Evolutionary conservation across 2,329 filamentous ascomycete genomes (phyloP).

Genomic region (Colletotrichum spaethianum): DNA sequence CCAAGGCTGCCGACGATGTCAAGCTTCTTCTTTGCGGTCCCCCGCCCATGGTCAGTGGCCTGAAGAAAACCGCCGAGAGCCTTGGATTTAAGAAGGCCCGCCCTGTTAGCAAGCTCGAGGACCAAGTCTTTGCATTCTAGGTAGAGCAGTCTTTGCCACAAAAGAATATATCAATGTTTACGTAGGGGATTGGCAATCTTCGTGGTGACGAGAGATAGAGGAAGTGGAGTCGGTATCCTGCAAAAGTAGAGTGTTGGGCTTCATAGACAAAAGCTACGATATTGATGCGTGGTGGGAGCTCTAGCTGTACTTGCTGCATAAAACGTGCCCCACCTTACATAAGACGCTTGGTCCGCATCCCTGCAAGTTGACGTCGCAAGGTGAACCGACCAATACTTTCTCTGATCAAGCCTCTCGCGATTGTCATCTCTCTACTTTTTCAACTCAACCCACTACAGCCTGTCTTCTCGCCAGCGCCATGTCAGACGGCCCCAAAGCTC

Average conservation of each 20-base stretch:
- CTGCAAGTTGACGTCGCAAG: slow-evolving; percentile 40
- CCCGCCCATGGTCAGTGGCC: slow-evolving; percentile 94
- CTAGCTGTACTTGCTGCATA: slow-evolving; percentile 1
- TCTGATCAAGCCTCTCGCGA: slow-evolving; percentile 15
- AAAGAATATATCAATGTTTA: background rate
- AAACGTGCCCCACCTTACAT: slow-evolving; percentile 28
- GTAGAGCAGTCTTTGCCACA: background rate
- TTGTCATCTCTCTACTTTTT: background rate
- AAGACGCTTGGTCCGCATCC: slow-evolving; percentile 9
- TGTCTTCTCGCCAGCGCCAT: slow-evolving; percentile 14
- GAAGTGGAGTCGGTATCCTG: slow-evolving; percentile 1
- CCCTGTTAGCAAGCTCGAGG: slow-evolving; percentile 96
- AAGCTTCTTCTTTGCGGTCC: slow-evolving; percentile 97
- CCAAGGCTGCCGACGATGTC: slow-evolving; percentile 86
- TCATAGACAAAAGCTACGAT: slow-evolving; percentile 6
- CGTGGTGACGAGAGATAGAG: background rate
- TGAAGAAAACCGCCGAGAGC: slow-evolving; percentile 95
- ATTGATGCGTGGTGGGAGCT: background rate
- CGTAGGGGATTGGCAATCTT: background rate
- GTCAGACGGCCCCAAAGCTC: slow-evolving; percentile 35
- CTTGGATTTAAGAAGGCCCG: slow-evolving; percentile 93
- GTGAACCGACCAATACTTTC: slow-evolving; percentile 16
- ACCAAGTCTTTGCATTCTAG: slow-evolving; percentile 96
- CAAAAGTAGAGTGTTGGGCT: background rate
- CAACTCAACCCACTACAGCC: background rate